Evolutionary conservation across 2,329 filamentous ascomycete species (phyloP), one percentile per base, ranked within the genome.

Genomic region (Calonectria crousiana): DNA sequence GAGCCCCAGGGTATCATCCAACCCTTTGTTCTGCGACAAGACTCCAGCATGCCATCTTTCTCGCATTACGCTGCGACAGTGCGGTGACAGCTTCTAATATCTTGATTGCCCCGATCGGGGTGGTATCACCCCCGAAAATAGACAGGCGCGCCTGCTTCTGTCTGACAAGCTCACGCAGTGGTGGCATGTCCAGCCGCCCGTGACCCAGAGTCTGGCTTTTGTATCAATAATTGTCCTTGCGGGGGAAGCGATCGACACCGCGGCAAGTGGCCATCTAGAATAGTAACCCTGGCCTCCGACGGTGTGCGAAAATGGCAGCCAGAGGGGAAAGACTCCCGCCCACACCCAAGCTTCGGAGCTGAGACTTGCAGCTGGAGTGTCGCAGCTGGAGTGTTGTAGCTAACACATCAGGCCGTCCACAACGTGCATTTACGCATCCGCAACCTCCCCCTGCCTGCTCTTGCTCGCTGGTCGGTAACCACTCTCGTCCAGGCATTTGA

Each of bases 191-290:
- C n/a, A 79, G 73, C 60, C 41, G 70, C 71, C 28, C 23, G 13
- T 20, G 36, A 28, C 36, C 36, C n/a, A n/a, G n/a, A n/a, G n/a
- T 49, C 18, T 72, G 56, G 66, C n/a, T 16, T 67, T 38, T 69
- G 58, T 49, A 67, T 69, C 49, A n/a, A 49, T 72, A 53, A 66
- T 56, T 70, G 60, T 41, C 64, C 69, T 75, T 16, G 23, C 32
- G 66, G 44, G 75, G 73, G 74, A 68, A 75, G 72, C 71, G 77
- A 80, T 80, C 74, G 77, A 56, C 78, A 30, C 62, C 32, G 49
- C 52, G 36, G 20, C 30, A 69, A 52, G 53, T 69, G 23, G 64
- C 69, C 64, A 52, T 72, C 69, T 72, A 62, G 41, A 62, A 67
- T 32, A 52, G 69, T 69, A 58, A 28, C 41, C 36, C 44, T 62